Percentiles rank a stretch among this genome's conserved stretches.
phyloP scores from a whole-genome alignment of 352 stramenopile genomes.

The Globisporangium uncinulatum region DNA sequence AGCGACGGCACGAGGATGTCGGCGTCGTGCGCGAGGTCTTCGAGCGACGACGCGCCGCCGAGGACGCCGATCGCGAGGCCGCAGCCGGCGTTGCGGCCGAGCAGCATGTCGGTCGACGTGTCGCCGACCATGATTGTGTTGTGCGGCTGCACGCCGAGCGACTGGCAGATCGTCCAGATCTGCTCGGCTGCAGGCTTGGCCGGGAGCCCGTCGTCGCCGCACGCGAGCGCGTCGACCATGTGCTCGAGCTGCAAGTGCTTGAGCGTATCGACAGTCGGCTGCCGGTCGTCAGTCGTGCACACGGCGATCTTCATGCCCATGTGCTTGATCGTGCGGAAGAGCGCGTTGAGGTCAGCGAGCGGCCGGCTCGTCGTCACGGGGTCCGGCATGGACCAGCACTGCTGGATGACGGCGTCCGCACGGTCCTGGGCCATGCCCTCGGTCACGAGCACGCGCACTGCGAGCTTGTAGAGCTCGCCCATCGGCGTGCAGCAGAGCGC shows the following conservation, averaged over 20 bases:
- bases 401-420: conserved; percentile 55
- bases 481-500: conserved; percentile 83
- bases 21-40: conserved; percentile 76
- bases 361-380: conserved; percentile 66
- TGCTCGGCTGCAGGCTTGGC: conserved; percentile 81
- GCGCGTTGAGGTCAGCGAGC: conserved; percentile 58
- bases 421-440: conserved; percentile 63
- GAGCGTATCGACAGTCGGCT: conserved; percentile 72
- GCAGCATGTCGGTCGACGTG: conserved; percentile 79
- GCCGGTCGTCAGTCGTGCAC: conserved; percentile 82
- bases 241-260: conserved; percentile 63
- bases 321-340: conserved; percentile 81
- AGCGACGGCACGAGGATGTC: conserved; percentile 82
- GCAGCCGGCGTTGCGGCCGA: conserved; percentile 73
- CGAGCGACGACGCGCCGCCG: conserved; percentile 70
- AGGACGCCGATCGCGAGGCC: conserved; percentile 76
- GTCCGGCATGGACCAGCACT: conserved; percentile 84
- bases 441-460: conserved; percentile 61
- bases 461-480: conserved; percentile 81
- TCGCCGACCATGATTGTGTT: conserved; percentile 89
- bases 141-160: conserved; percentile 68
- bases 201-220: conserved; percentile 76
- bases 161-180: conserved; percentile 80
- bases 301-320: conserved; percentile 88
- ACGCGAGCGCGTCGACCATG: conserved; percentile 74